Conservation (phyloP, 2,329 filamentous ascomycete species). For the Mollisiaceae sp. region DNA sequence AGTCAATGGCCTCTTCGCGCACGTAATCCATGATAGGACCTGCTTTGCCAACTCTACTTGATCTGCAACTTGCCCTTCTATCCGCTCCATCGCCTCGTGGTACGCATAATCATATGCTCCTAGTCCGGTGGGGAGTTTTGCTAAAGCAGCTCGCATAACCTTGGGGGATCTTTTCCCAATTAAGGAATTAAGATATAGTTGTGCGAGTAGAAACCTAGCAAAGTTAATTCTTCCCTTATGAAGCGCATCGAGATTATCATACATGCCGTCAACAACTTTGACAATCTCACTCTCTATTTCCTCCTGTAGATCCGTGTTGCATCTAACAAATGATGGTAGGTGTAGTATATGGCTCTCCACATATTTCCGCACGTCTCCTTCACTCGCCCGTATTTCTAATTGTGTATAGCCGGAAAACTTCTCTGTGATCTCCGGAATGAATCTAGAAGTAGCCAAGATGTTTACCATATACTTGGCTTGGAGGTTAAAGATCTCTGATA, state of each 20-base stretch:
- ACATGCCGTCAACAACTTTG: conserved; percentile 34
- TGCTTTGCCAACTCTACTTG: conserved; percentile 10
- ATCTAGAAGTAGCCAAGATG: conserved; percentile 44
- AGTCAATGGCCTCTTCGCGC: conserved; percentile 43
- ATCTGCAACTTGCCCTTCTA: conserved; percentile 44
- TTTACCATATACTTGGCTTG: conserved; percentile 30
- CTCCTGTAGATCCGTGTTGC: conserved; percentile 28
- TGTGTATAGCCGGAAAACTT: conserved; percentile 27
- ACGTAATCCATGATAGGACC: conserved; percentile 30
- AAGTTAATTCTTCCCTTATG: conserved; percentile 17
- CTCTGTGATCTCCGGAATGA: conserved; percentile 34
- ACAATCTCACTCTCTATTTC: conserved; percentile 29
- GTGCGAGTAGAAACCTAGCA: conserved; percentile 42
- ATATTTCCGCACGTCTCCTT: conserved; percentile 41
- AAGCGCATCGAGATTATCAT: neutral
- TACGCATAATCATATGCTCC: conserved; percentile 48
- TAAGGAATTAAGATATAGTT: conserved; percentile 39
- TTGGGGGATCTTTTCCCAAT: conserved; percentile 42
- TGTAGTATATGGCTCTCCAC: conserved; percentile 34
- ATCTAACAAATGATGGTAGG: conserved; percentile 26
- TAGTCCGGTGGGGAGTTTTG: conserved; percentile 40
- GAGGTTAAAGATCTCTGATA: conserved; percentile 37
- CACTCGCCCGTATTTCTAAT: conserved; percentile 41
- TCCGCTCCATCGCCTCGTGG: conserved; percentile 47
- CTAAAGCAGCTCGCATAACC: conserved; percentile 42